Conservation (phyloP, 2,329 filamentous ascomycete genomes). For the Chaetomium sp. region DNA sequence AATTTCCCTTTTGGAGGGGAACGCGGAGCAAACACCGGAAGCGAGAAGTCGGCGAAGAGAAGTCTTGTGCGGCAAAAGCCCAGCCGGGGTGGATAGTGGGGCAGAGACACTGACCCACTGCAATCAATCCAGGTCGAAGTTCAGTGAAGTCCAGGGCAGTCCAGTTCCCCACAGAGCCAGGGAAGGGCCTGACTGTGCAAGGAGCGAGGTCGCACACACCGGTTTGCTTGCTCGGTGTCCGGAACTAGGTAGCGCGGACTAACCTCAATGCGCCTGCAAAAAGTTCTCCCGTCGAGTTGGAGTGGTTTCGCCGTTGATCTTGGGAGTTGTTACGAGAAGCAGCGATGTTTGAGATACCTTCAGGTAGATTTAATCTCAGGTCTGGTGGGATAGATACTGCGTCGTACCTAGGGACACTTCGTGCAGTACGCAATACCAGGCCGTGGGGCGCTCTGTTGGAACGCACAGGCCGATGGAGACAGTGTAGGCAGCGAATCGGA, state of each 20-base stretch:
- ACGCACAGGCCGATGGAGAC: no score
- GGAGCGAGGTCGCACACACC: neutral
- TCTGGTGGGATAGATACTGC: no score
- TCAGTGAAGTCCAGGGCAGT: neutral
- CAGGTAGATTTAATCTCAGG: no score
- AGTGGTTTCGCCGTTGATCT: no score
- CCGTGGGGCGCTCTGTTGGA: no score
- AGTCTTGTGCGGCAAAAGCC: slow-evolving; percentile 14
- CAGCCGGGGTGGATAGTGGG: slow-evolving; percentile 13
- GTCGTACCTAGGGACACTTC: no score
- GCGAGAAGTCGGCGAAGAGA: slow-evolving; percentile 7
- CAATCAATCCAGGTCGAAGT: neutral
- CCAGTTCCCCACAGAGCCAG: neutral
- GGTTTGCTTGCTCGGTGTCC: slow-evolving; percentile 7
- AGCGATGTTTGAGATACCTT: no score
- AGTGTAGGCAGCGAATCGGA: no score
- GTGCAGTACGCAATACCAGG: no score
- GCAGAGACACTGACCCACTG: slow-evolving; percentile 5
- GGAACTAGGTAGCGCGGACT: neutral
- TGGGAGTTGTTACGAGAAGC: no score
- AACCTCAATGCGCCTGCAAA: no score
- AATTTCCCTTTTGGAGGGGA: slow-evolving; percentile 31
- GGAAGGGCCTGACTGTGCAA: neutral
- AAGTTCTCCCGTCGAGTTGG: no score
- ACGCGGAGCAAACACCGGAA: slow-evolving; percentile 3